phyloP scores from a whole-genome alignment of 768 basidiomycete species.

The Pulveroboletus sp. region DNA sequence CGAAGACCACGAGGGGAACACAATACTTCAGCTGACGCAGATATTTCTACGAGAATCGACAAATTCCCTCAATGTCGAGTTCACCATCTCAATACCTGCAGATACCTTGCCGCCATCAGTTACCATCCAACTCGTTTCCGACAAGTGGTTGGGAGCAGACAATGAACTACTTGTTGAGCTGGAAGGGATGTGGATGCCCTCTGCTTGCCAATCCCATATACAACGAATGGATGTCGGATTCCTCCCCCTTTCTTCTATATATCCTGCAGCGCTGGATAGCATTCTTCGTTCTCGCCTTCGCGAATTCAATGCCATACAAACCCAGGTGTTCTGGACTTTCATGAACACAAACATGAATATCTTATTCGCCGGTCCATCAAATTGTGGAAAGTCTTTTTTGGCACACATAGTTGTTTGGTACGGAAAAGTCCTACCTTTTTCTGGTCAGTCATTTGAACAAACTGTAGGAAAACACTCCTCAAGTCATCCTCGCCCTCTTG shows the following conservation, averaged over 20 bases:
- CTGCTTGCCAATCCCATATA: conserved; percentile 51
- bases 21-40: conserved; percentile 78
- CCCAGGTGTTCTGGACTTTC: conserved; percentile 83
- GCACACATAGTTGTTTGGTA: conserved; percentile 74
- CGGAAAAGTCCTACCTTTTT: conserved; percentile 24
- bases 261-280: conserved; percentile 41
- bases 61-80: conserved; percentile 59
- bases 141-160: conserved; percentile 92
- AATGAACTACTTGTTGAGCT: conserved; percentile 64
- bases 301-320: conserved; percentile 83
- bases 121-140: conserved; percentile 78
- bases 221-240: conserved; percentile 73
- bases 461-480: conserved; percentile 52
- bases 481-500: conserved; percentile 44
- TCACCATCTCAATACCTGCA: conserved; percentile 72
- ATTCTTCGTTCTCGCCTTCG: conserved; percentile 45
- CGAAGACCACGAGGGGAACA: conserved; percentile 78
- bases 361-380: conserved; percentile 75
- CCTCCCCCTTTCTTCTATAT: conserved; percentile 55
- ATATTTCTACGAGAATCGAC: conserved; percentile 70
- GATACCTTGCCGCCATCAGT: conserved; percentile 60
- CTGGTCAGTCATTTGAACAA: conserved; percentile 11
- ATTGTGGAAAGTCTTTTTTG: conserved; percentile 78
- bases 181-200: conserved; percentile 75
- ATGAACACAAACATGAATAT: conserved; percentile 64